These are phyloP conservation scores for Phytophthora crassamura DNA, from an alignment of 352 stramenopile genomes.

Conservation along the genomic window DNA sequence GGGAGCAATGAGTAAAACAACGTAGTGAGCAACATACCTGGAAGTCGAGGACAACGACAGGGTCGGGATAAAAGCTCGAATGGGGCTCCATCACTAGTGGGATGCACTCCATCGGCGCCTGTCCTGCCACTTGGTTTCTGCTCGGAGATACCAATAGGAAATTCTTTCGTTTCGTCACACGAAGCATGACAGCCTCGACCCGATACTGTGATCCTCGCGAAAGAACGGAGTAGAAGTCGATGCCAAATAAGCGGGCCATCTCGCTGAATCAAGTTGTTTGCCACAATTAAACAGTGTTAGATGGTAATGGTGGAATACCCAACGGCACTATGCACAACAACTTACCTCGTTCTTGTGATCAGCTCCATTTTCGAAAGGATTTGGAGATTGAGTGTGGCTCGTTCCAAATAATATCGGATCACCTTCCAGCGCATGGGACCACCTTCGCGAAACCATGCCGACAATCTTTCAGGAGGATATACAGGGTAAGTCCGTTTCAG, in stretches of 20 bases:
- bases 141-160: constrained; percentile 88
- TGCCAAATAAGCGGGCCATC: constrained; percentile 94
- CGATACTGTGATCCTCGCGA: constrained; percentile 94
- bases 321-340: background rate
- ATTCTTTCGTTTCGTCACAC: constrained; percentile 89
- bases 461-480: constrained; percentile 63
- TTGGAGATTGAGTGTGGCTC: constrained; percentile 65
- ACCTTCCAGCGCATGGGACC: constrained; percentile 57
- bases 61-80: constrained; percentile 96
- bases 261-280: constrained; percentile 54
- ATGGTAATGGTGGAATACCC: background rate
- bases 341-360: constrained; percentile 79
- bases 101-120: constrained; percentile 93
- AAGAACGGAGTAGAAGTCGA: constrained; percentile 94
- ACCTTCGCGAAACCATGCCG: constrained; percentile 60
- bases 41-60: constrained; percentile 99
- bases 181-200: constrained; percentile 94
- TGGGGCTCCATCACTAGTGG: constrained; percentile 96
- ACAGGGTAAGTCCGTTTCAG: constrained; percentile 69
- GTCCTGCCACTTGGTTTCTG: constrained; percentile 82
- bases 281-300: constrained; percentile 1
- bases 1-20: background rate
- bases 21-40: constrained; percentile 54
- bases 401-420: constrained; percentile 57
- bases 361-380: constrained; percentile 89